phyloP scores from a whole-genome alignment of 306 rosid genomes.

The Elaeagnus macrophylla region DNA sequence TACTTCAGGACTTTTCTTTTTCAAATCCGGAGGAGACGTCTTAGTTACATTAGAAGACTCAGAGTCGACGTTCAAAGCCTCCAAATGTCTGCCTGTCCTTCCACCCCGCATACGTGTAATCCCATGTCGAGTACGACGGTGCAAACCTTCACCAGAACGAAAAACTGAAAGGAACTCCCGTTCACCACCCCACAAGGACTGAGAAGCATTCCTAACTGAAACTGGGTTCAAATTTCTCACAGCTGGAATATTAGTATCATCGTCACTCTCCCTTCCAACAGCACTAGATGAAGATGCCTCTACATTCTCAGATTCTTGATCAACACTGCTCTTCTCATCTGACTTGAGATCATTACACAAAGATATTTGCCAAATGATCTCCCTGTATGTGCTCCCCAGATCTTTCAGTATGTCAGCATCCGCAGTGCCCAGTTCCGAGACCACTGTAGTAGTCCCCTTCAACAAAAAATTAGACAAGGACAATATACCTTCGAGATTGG shows the following conservation, averaged over 20 bases:
- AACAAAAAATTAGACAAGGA: slow-evolving; percentile 68
- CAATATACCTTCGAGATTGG: slow-evolving; percentile 78
- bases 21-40: slow-evolving; percentile 61
- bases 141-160: slow-evolving; percentile 83
- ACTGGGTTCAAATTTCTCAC: slow-evolving; percentile 86
- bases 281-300: slow-evolving; percentile 56
- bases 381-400: slow-evolving; percentile 74
- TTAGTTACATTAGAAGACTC: slow-evolving; percentile 50
- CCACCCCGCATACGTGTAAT: slow-evolving; percentile 83
- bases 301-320: slow-evolving; percentile 59
- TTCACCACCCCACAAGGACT: slow-evolving; percentile 81
- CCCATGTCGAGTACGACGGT: slow-evolving; percentile 83
- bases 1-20: slow-evolving; percentile 92
- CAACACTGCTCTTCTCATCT: slow-evolving; percentile 65
- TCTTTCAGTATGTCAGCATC: slow-evolving; percentile 90
- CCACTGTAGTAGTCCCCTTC: slow-evolving; percentile 79
- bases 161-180: slow-evolving; percentile 86
- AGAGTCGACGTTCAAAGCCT: slow-evolving; percentile 65
- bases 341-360: slow-evolving; percentile 67
- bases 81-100: slow-evolving; percentile 73
- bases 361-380: slow-evolving; percentile 87
- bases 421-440: slow-evolving; percentile 74
- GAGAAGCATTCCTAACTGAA: slow-evolving; percentile 70
- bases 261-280: slow-evolving; percentile 89
- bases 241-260: slow-evolving; percentile 66